These are phyloP conservation scores for Leptosphaerulina australis DNA, from an alignment of 2,329 filamentous ascomycete genomes.

Conservation along the genomic window DNA sequence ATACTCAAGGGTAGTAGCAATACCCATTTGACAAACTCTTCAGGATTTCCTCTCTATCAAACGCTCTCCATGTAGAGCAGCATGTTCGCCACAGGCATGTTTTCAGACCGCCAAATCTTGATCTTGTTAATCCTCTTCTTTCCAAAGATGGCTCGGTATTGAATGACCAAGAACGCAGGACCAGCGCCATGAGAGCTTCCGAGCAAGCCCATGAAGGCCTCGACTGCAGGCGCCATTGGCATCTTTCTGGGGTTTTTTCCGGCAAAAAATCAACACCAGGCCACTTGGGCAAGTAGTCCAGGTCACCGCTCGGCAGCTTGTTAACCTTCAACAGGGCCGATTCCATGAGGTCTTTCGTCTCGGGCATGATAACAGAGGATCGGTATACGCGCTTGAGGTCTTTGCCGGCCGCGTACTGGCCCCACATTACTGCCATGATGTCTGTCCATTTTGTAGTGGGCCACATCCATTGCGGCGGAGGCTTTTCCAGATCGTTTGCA, in stretches of 20 bases:
- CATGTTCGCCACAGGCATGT: slow-evolving; percentile 4
- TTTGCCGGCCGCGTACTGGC: slow-evolving; percentile 7
- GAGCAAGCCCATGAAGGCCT: slow-evolving; percentile 9
- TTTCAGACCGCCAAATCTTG: slow-evolving; percentile 5
- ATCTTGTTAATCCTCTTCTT: slow-evolving; percentile 17
- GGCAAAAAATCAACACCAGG: slow-evolving; percentile 12
- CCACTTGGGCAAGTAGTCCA: slow-evolving; percentile 7
- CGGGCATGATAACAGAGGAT: not conserved
- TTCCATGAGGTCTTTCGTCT: slow-evolving; percentile 11
- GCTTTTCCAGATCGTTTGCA: not conserved
- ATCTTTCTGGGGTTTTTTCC: slow-evolving; percentile 2
- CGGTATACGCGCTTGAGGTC: slow-evolving; percentile 14
- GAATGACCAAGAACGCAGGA: slow-evolving; percentile 12
- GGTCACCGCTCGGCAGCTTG: slow-evolving; percentile 4
- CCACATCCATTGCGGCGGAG: slow-evolving; percentile 4
- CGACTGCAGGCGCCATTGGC: slow-evolving; percentile 3
- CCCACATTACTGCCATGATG: slow-evolving; percentile 9
- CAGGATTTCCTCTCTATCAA: too few relatives aligned
- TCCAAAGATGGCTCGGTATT: slow-evolving; percentile 12
- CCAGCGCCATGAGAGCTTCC: slow-evolving; percentile 9
- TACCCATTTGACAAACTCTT: too few relatives aligned
- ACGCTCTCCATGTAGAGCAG: slow-evolving; percentile 3
- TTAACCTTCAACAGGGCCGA: slow-evolving; percentile 6
- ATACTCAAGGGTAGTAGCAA: too few relatives aligned
- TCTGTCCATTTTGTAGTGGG: slow-evolving; percentile 14